A percentile compares a stretch with the other conserved stretches of the same genome.
Conservation (phyloP, 257 asterid species). For the Capsicum pubescens region DNA sequence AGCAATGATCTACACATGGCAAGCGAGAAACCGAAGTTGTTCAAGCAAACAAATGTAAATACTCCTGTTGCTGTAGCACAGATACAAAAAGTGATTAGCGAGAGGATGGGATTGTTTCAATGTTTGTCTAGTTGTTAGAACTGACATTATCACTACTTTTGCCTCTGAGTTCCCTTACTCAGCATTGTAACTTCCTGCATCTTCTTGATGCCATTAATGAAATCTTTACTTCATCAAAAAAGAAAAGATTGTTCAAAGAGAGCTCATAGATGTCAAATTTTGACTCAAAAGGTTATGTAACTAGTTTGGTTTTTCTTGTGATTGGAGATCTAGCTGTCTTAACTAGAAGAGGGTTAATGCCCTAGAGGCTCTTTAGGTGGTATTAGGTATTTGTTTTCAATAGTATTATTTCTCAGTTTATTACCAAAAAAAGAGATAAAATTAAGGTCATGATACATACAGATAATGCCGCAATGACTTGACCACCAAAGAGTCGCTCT, state of each 20-base stretch:
- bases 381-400: not conserved
- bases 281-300: not conserved
- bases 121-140: not conserved
- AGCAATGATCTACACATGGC: not conserved
- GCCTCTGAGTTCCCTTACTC: too few species aligned
- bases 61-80: not conserved
- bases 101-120: not conserved
- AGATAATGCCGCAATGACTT: constrained; percentile 74
- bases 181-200: too few species aligned
- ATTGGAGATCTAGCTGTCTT: not conserved
- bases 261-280: not conserved
- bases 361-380: not conserved
- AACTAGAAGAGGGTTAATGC: not conserved
- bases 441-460: constrained; percentile 51
- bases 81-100: not conserved
- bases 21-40: not conserved
- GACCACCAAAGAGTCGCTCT: constrained; percentile 71
- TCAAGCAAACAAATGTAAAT: not conserved
- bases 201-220: too few species aligned
- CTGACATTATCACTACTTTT: too few species aligned
- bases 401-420: not conserved
- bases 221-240: too few species aligned
- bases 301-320: not conserved
- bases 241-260: not conserved
- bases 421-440: not conserved